These are phyloP conservation scores for Cyclostephanos tholiformis DNA, from an alignment of 108 stramenopile species.

Conservation along the genomic window DNA sequence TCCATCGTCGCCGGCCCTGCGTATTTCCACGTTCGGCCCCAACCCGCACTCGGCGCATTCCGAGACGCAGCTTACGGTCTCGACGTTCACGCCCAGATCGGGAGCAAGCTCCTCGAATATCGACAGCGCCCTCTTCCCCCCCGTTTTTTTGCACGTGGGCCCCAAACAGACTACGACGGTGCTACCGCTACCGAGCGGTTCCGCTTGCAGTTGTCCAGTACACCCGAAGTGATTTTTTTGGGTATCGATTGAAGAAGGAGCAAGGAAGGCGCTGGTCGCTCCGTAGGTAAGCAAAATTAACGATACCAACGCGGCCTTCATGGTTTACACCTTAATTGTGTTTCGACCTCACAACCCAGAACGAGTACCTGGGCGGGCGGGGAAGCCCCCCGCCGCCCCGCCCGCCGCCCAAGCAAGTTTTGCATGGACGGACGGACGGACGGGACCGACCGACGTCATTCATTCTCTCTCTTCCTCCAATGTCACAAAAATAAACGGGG, in stretches of 20 bases:
- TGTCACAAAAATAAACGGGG: not conserved
- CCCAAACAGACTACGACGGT: slow-evolving; percentile 71
- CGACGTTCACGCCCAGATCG: slow-evolving; percentile 51
- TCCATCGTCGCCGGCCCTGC: slow-evolving; percentile 63
- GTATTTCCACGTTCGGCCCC: slow-evolving; percentile 71
- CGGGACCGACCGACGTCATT: not conserved
- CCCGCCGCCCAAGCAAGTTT: too few species aligned
- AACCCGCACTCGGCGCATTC: slow-evolving; percentile 79
- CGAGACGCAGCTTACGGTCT: slow-evolving; percentile 68
- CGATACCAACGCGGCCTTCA: slow-evolving; percentile 53
- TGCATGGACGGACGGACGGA: not conserved
- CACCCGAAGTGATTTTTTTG: not conserved
- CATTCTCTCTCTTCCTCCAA: not conserved
- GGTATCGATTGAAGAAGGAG: not conserved
- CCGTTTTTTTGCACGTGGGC: slow-evolving; percentile 59
- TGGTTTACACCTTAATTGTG: too few species aligned
- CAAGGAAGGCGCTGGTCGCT: not conserved
- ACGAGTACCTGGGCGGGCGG: too few species aligned
- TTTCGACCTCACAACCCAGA: too few species aligned
- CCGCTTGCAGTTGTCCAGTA: slow-evolving; percentile 19
- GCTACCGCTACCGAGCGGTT: slow-evolving; percentile 54
- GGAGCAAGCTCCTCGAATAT: slow-evolving; percentile 57
- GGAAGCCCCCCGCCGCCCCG: not conserved
- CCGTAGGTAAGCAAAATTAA: not conserved
- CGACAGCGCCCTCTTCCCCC: slow-evolving; percentile 55